phyloP scores from a whole-genome alignment of 179 eudicot species.

The Nepenthes alata region DNA sequence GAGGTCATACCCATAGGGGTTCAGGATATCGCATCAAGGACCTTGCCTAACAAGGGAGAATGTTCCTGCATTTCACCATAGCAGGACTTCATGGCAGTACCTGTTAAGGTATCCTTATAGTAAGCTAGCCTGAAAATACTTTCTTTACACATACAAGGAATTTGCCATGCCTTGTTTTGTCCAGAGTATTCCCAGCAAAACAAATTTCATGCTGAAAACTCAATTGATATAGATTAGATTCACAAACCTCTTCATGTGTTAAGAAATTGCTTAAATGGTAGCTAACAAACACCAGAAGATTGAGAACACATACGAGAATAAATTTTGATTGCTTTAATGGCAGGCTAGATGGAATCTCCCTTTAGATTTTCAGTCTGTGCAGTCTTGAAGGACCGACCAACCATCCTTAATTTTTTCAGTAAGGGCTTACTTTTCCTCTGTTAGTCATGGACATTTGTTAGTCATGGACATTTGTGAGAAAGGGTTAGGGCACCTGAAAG shows the following conservation, averaged over 20 bases:
- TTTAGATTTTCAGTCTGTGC: background rate
- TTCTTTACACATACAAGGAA: too few relatives aligned
- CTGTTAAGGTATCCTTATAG: too few relatives aligned
- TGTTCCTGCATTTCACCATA: too few relatives aligned
- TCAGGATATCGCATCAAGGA: too few relatives aligned
- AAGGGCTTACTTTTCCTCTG: background rate
- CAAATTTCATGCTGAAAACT: background rate
- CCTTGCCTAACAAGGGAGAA: too few relatives aligned
- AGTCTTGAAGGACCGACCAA: background rate
- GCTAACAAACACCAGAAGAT: background rate
- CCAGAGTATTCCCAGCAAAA: too few relatives aligned
- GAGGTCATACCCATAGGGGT: too few relatives aligned
- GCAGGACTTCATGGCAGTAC: too few relatives aligned
- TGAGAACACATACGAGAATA: background rate
- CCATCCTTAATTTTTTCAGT: background rate
- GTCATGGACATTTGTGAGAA: background rate
- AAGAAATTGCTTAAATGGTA: background rate
- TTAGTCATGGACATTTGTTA: background rate
- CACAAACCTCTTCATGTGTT: background rate
- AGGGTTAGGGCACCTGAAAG: too few relatives aligned
- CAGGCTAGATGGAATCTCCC: too few relatives aligned
- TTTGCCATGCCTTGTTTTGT: too few relatives aligned
- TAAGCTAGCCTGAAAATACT: too few relatives aligned
- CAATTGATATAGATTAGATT: background rate
- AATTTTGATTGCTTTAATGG: background rate